Evolutionary conservation across 257 asterid species (phyloP), one percentile per base, ranked within the genome.

Genomic region (Ballota nigra): DNA sequence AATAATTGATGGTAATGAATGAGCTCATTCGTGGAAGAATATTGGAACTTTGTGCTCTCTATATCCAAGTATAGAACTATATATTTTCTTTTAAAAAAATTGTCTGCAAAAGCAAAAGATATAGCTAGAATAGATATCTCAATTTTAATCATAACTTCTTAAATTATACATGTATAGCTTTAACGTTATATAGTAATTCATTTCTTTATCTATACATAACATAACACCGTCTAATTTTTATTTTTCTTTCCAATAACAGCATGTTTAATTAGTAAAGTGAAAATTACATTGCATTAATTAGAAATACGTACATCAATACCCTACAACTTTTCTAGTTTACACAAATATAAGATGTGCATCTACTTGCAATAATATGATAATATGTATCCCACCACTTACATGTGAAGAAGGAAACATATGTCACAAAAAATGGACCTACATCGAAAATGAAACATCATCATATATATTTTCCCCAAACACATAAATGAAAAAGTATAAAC

Each of bases 1-100:
- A 75, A 75, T 75, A 47, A 75, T 67, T 67, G 64, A 66, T 58
- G 28, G 31, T 12, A 28, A 63, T 53, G 28, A 12, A n/a, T n/a
- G n/a, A n/a, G 47, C 13, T 23, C 16, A 68, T 52, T 4, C 12
- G 10, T 26, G 4, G 6, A 62, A n/a, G 11, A 23, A 49, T 15
- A 28, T 26, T n/a, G 59, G 2, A 51, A 67, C 9, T 49, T 6
- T 3, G 15, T 22, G 38, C 8, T 28, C 12, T 19, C 0, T 29
- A 29, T 16, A 16, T 55, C 53, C 49, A 65, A 36, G 19, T 63
- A 10, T 40, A 34, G 40, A 29, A n/a, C 2, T 33, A 33, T 33
- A 33, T 33, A 33, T n/a, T n/a, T n/a, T n/a, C 9, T 4, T 33
- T 4, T 1, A 6, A 0, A 6, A 5, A 36, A 6, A 0, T 69